These are phyloP conservation scores for Nicotiana noctiflora DNA, from an alignment of 257 asterid species.

Conservation along the genomic window DNA sequence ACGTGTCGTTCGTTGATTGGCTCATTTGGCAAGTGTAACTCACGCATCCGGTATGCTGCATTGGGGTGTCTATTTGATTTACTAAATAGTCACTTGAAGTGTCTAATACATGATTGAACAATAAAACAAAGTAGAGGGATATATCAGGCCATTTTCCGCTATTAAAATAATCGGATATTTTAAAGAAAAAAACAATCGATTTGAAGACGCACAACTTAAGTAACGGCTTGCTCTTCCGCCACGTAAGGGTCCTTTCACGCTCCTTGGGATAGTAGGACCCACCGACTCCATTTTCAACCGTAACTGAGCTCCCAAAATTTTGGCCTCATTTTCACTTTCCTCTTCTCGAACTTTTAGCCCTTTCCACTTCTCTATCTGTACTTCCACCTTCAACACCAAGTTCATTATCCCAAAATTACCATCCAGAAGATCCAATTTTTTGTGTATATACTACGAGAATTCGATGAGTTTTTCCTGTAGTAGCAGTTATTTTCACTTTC, in stretches of 20 bases:
- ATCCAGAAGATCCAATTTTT: background rate
- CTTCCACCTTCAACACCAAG: background rate
- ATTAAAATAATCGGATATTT: too few species aligned
- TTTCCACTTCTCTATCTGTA: background rate
- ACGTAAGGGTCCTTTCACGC: background rate
- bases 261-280: background rate
- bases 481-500: slow-evolving; percentile 9
- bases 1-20: too few species aligned
- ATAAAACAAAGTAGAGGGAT: too few species aligned
- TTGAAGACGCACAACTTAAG: background rate
- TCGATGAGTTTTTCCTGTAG: slow-evolving; percentile 40
- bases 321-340: background rate
- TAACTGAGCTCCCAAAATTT: background rate
- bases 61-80: too few species aligned
- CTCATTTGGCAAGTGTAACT: too few species aligned
- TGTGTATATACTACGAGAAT: background rate
- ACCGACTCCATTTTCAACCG: background rate
- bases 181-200: too few species aligned
- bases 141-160: too few species aligned
- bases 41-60: too few species aligned
- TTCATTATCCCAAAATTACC: background rate
- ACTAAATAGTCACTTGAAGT: too few species aligned
- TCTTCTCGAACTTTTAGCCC: background rate
- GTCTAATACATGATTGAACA: too few species aligned
- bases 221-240: background rate